Conservation (phyloP, 179 eudicot genomes). For the Spergularia azorica region DNA sequence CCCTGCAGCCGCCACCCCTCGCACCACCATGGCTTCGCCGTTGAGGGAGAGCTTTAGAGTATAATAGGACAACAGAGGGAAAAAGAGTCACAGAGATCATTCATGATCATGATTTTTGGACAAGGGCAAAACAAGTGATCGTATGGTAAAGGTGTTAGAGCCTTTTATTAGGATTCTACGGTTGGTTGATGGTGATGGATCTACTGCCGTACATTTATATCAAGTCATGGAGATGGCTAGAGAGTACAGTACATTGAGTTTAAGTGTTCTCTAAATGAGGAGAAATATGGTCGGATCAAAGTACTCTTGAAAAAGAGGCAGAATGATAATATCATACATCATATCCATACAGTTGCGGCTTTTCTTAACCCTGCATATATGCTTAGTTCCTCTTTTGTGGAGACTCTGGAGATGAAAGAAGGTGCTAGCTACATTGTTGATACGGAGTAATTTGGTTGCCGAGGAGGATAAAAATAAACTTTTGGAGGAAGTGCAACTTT, state of each 20-base stretch:
- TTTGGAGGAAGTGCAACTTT: not conserved
- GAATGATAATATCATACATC: not conserved
- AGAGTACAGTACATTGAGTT: not conserved
- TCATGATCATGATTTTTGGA: not conserved
- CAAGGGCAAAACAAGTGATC: too few species aligned
- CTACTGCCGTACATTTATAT: constrained; percentile 7
- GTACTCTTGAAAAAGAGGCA: not conserved
- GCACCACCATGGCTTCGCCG: too few species aligned
- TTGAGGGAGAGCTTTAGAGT: too few species aligned
- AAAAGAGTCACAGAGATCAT: not conserved
- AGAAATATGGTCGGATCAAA: not conserved
- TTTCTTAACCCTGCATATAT: constrained; percentile 1
- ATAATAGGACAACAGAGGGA: not conserved
- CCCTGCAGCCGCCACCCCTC: too few species aligned
- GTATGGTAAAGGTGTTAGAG: not conserved
- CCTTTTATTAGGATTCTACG: not conserved
- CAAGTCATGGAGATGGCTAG: constrained; percentile 8
- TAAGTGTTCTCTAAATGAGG: not conserved
- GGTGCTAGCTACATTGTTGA: not conserved
- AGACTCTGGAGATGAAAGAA: constrained; percentile 4
- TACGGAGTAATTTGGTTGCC: not conserved
- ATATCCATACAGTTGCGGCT: constrained; percentile 3
- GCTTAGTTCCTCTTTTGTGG: not conserved
- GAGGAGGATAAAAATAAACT: not conserved
- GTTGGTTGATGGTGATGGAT: constrained; percentile 13